Evolutionary conservation across 352 stramenopile species (phyloP), one percentile per base, ranked within the genome.

Genomic region (Globisporangium nunn): DNA sequence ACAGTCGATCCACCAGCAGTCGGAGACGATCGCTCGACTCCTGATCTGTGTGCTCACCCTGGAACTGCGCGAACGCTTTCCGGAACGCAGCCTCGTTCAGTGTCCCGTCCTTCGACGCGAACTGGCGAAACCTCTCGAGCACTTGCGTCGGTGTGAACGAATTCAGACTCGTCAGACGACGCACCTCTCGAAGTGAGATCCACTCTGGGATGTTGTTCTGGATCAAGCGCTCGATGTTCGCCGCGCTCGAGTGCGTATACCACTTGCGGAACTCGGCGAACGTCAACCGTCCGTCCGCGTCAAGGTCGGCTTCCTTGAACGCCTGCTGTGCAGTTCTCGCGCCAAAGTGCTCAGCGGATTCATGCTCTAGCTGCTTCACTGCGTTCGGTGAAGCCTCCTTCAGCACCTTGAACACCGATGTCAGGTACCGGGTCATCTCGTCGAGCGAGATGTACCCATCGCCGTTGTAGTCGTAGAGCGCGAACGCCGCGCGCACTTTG

Each of bases 381-480:
- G 73, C 64, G 11, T 66, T 58, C 8, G 80, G 81, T 0, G 80
- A 89, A 1, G 78, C 83, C 40, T 95, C 78, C 39, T 90, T 86
- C 3, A 96, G 61, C 2, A 96, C 77, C 37, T 77, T 84, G 61
- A 95, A 96, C 3, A 94, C 74, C n/a, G 75, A 81, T 5, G 82
- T 91, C 33, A 96, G 63, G 64, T 95, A 94, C 23, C 68, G 70
- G n/a, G 71, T 68, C 84, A 96, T 93, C 56, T 96, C 85, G 3
- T 93, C 75, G 31, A 80, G 69, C 1, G 85, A 93, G 35, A 96
- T 89, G 58, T 78, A 84, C 0, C 86, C 85, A 48, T 96, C 85
- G 11, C 77, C 82, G 54, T 95, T 91, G 63, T 85, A 88, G 56
- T 95, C 85, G 58, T 91, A 93, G 45, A 93, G 48, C n/a, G 76